These are phyloP conservation scores for Phytophthora fragariae DNA, from an alignment of 352 stramenopile species.

Conservation along the genomic window DNA sequence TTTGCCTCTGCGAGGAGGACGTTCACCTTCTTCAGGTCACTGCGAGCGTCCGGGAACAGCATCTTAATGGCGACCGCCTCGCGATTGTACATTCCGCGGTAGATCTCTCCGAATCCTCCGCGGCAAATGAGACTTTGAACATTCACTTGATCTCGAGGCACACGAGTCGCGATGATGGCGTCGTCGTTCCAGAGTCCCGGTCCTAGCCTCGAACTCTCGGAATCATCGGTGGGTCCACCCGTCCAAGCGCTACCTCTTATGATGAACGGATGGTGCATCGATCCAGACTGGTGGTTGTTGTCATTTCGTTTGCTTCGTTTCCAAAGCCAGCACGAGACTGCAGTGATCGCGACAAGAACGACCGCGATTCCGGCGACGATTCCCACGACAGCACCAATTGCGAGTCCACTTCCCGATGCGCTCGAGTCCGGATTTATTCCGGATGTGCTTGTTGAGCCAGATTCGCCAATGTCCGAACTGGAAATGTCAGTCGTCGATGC, in stretches of 20 bases:
- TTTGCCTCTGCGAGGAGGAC: constrained; percentile 49
- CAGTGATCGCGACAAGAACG: constrained; percentile 9
- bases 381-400: background rate
- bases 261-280: constrained; percentile 10
- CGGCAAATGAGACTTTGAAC: constrained; percentile 10
- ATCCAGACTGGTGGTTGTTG: background rate
- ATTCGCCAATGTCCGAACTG: background rate
- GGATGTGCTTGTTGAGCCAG: background rate
- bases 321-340: background rate
- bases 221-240: constrained; percentile 4
- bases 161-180: constrained; percentile 14
- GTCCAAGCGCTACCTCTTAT: constrained; percentile 8
- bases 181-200: constrained; percentile 14
- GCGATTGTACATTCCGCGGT: constrained; percentile 47
- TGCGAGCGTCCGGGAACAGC: constrained; percentile 23
- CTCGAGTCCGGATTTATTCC: background rate
- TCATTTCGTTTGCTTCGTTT: constrained; percentile 3
- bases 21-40: constrained; percentile 46
- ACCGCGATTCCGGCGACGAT: background rate
- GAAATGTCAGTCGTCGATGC: background rate
- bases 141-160: constrained; percentile 16
- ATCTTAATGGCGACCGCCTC: constrained; percentile 58
- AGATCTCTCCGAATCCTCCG: constrained; percentile 51
- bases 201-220: constrained; percentile 7
- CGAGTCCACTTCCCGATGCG: background rate